Percentiles rank a stretch among this genome's conserved stretches.
phyloP scores from a whole-genome alignment of 2,329 filamentous ascomycete genomes.

The Botrytis porri region DNA sequence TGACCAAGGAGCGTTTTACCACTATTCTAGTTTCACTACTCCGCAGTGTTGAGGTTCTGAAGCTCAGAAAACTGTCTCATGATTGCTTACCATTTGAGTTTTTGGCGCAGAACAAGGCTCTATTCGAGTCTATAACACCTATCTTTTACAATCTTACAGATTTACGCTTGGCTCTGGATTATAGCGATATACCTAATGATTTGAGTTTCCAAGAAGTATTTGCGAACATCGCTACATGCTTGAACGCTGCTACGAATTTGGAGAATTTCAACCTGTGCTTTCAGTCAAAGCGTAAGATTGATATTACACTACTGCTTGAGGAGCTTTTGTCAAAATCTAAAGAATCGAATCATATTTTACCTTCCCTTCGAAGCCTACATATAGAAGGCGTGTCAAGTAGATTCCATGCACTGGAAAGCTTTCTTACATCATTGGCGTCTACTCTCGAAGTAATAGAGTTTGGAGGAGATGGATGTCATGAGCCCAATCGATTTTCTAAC shows the following conservation, averaged over 20 bases:
- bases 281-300: constrained; percentile 21
- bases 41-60: not conserved
- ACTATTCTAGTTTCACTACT: constrained; percentile 23
- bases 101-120: constrained; percentile 27
- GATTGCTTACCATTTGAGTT: constrained; percentile 36
- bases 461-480: constrained; percentile 45
- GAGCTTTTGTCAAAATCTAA: not conserved
- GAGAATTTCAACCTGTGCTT: constrained; percentile 26
- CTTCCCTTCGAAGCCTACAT: not conserved
- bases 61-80: constrained; percentile 28
- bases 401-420: not conserved
- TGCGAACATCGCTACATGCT: constrained; percentile 24
- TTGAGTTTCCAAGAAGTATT: constrained; percentile 23
- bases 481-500: constrained; percentile 41
- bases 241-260: constrained; percentile 24
- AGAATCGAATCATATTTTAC: not conserved
- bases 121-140: constrained; percentile 23
- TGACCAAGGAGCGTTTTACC: constrained; percentile 30
- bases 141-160: constrained; percentile 25
- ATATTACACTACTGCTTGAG: constrained; percentile 7
- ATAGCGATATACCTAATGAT: constrained; percentile 19
- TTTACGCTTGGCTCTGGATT: constrained; percentile 29
- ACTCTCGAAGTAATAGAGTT: constrained; percentile 43
- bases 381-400: constrained; percentile 6
- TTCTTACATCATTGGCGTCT: constrained; percentile 30